Evolutionary conservation across 441 rosid genomes (phyloP).

Genomic region (Jatropha podagrica): DNA sequence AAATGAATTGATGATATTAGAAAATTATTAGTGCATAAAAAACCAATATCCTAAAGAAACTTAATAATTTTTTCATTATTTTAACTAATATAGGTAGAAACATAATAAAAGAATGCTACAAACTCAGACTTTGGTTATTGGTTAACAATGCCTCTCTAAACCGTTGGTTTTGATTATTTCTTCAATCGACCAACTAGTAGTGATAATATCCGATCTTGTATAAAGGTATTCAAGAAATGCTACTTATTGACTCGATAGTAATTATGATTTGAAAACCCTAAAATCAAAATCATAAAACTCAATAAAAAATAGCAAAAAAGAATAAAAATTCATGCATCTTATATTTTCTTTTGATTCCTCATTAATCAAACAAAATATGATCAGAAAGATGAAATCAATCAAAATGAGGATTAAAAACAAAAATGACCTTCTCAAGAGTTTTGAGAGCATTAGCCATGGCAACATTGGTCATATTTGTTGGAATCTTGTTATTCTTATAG

Average conservation of each 20-base stretch:
- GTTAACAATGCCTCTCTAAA: not conserved
- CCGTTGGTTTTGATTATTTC: not conserved
- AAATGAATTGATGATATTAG: too few species aligned
- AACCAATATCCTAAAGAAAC: not conserved
- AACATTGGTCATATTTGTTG: constrained; percentile 82
- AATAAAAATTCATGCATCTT: not conserved
- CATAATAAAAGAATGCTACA: too few species aligned
- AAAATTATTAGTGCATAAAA: too few species aligned
- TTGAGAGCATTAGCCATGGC: constrained; percentile 95
- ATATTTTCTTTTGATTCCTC: not conserved
- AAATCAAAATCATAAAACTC: not conserved
- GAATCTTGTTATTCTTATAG: constrained; percentile 93
- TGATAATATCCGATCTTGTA: not conserved
- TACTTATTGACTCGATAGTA: not conserved
- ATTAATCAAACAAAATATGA: not conserved
- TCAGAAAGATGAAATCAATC: not conserved
- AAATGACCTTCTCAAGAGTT: constrained; percentile 57
- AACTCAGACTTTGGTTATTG: too few species aligned
- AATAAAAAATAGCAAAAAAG: not conserved
- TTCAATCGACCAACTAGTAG: not conserved
- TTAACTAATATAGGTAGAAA: too few species aligned
- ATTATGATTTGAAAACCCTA: not conserved
- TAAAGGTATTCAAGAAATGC: not conserved
- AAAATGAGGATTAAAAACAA: not conserved
- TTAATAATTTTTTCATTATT: not conserved